Evolutionary conservation across 2,329 filamentous ascomycete species (phyloP).

Genomic region (Aureobasidium sp.): DNA sequence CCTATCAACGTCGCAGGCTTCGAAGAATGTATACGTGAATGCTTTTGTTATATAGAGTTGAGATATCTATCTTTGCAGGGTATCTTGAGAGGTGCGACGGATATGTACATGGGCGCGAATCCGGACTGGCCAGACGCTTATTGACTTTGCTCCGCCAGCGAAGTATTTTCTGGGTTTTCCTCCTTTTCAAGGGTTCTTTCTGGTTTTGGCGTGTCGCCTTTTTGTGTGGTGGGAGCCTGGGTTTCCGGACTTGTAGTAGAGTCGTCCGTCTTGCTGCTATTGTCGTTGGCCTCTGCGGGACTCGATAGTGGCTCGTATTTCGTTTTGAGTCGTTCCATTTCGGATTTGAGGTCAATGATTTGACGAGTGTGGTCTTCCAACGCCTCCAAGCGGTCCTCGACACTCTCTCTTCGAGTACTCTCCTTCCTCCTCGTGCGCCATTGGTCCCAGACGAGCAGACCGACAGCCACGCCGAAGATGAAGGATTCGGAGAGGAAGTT

Average conservation of each 20-base stretch:
- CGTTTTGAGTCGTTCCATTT: background rate
- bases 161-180: background rate
- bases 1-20: background rate
- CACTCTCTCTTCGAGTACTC: constrained; percentile 48
- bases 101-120: background rate
- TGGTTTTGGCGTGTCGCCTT: background rate
- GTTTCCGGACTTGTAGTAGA: background rate
- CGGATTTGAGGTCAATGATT: background rate
- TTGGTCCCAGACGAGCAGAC: constrained; percentile 54
- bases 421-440: constrained; percentile 54
- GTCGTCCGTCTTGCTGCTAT: too few species aligned
- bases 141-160: background rate
- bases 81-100: constrained; percentile 4
- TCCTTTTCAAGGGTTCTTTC: background rate
- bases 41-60: background rate
- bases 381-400: constrained; percentile 49
- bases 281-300: background rate
- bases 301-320: background rate
- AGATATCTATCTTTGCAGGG: background rate
- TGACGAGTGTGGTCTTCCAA: constrained; percentile 35
- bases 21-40: background rate
- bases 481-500: constrained; percentile 62
- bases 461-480: constrained; percentile 54
- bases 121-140: background rate
- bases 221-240: background rate